Conservation (phyloP, 208 protist species). For the Crithidia bombi region DNA sequence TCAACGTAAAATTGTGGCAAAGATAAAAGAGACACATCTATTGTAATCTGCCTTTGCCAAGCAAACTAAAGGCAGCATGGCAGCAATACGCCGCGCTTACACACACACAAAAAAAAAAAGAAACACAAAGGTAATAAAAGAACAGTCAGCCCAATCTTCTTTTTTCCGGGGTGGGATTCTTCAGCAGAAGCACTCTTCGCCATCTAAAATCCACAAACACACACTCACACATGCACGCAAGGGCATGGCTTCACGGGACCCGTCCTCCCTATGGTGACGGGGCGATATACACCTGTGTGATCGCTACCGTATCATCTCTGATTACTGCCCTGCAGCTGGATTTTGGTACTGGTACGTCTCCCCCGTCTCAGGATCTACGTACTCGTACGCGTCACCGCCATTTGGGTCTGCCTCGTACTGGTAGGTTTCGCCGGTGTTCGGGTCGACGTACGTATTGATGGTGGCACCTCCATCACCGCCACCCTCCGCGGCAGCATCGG, state of each 20-base stretch:
- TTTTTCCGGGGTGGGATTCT: too few relatives aligned
- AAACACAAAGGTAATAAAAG: background rate
- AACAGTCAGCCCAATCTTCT: too few relatives aligned
- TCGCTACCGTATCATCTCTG: background rate
- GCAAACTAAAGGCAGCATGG: too few relatives aligned
- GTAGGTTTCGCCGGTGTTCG: conserved; percentile 35
- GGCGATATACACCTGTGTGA: too few relatives aligned
- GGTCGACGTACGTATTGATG: conserved; percentile 30
- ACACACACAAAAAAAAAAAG: background rate
- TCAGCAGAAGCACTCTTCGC: too few relatives aligned
- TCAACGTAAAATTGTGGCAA: background rate
- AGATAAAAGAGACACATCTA: background rate
- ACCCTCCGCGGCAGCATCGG: background rate
- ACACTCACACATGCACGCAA: too few relatives aligned
- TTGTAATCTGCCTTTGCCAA: too few relatives aligned
- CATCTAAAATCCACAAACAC: too few relatives aligned
- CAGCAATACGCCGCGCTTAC: too few relatives aligned
- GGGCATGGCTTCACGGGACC: too few relatives aligned
- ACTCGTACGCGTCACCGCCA: conserved; percentile 13
- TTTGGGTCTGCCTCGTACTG: conserved; percentile 16
- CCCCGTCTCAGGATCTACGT: conserved; percentile 34
- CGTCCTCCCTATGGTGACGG: too few relatives aligned
- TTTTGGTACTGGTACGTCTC: conserved; percentile 40
- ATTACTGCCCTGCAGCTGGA: conserved; percentile 12
- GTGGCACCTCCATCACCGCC: background rate